Evolutionary conservation across 1,139 yeast genomes (phyloP), one percentile per base, ranked within the genome.

Genomic region (Taphrina communis): DNA sequence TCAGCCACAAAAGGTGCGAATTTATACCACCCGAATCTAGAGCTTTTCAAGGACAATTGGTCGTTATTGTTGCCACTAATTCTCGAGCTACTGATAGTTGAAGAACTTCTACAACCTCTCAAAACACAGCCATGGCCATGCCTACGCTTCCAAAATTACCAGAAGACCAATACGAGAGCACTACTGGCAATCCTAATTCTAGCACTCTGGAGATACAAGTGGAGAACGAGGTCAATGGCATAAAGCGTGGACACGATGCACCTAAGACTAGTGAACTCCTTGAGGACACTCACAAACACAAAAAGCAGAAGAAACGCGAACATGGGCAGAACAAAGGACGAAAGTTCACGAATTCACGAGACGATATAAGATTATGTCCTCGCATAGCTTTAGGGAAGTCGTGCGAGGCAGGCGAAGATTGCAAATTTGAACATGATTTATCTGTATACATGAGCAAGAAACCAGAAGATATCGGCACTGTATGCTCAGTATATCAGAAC

Each of bases 401-500:
- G n/a, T 70, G 72, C 35, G 36, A 68, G 3, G 57, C 19, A 41
- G 41, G n/a, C 9, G 41, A n/a, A 17, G 46, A 35, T 11, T 94
- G 99, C 80, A 84, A 88, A 70, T 89, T 83, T 76, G 85, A 87
- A 69, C 99, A 94, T 79, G 88, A 92, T 77, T 77, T 91, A 25
- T 83, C 82, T 7, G 81, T 78, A 63, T 94, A 91, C 76, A 77
- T 95, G 53, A 80, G 77, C 0, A 78, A 84, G 44, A 94, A 94
- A 78, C 88, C 87, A 0, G 82, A 79, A 0, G 98, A 94, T 77
- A 79, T 91, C 41, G 85, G 83, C 17, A 90, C 95, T 0, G 74
- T 75, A 0, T 94, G 99, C 79, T 98, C 99, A 0, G 97, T 91
- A 1, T 92, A 79, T 76, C 82, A 82, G 58, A 89, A 90, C 1